Percentiles rank a stretch among this genome's conserved stretches.
Evolutionary conservation across 495 filamentous ascomycete genomes (phyloP).

Genomic region (Talaromyces nanjingensis): DNA sequence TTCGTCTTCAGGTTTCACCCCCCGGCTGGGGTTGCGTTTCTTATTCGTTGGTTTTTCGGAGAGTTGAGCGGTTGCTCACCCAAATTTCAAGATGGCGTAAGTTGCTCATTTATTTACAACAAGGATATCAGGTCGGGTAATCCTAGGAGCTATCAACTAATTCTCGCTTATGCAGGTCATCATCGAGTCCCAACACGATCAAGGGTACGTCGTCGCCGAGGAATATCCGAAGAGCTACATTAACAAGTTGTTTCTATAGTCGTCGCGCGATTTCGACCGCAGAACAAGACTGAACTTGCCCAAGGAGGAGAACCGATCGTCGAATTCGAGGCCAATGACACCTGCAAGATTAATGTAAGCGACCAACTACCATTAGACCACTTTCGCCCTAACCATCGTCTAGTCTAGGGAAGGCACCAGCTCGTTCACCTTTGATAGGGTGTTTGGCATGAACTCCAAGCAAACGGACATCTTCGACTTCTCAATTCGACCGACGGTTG

Average conservation of each 20-base stretch:
- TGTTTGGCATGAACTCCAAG: constrained; percentile 85
- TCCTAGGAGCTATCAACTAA: constrained; percentile 5
- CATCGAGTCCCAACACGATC: constrained; percentile 59
- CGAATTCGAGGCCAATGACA: constrained; percentile 78
- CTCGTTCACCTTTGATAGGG: constrained; percentile 92
- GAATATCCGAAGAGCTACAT: neutral
- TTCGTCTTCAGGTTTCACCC: constrained; percentile 20
- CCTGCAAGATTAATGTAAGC: constrained; percentile 78
- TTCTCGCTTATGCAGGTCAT: constrained; percentile 18
- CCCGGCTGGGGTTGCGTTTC: constrained; percentile 18
- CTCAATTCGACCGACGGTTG: constrained; percentile 91
- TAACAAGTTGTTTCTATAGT: constrained; percentile 38
- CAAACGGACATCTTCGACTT: constrained; percentile 94
- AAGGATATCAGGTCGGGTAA: neutral
- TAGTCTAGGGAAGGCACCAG: constrained; percentile 79
- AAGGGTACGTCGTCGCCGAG: constrained; percentile 46
- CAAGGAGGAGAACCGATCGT: constrained; percentile 91
- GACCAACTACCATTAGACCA: neutral
- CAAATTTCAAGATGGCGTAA: constrained; percentile 41
- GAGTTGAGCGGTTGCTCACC: constrained; percentile 1
- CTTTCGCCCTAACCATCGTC: neutral
- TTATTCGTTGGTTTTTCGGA: constrained; percentile 5
- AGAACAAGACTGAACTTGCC: constrained; percentile 85
- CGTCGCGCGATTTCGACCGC: constrained; percentile 93
- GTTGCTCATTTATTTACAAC: constrained; percentile 16